These are phyloP conservation scores for Aspergillus cavernicola DNA, from an alignment of 495 filamentous ascomycete species.

Conservation along the genomic window DNA sequence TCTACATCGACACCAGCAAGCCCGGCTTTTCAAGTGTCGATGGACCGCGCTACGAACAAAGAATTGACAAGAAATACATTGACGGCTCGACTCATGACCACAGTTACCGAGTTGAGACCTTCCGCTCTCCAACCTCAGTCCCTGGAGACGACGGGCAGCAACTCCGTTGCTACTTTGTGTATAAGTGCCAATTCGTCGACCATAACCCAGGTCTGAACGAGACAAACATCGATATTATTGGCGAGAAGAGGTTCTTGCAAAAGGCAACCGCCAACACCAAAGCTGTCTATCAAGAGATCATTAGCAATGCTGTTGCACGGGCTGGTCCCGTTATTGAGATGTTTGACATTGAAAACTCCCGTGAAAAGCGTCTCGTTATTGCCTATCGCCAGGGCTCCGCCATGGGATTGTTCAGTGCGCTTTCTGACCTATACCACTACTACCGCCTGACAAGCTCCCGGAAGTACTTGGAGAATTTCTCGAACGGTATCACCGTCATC, in stretches of 20 bases:
- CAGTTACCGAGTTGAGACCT: conserved; percentile 92
- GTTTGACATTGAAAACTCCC: conserved; percentile 86
- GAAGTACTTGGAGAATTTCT: conserved; percentile 99
- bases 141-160: conserved; percentile 74
- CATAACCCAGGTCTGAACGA: conserved; percentile 66
- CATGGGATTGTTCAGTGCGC: conserved; percentile 87
- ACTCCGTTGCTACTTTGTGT: conserved; percentile 96
- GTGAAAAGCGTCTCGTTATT: conserved; percentile 89
- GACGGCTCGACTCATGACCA: conserved; percentile 61
- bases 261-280: conserved; percentile 96
- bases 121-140: conserved; percentile 72
- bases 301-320: conserved; percentile 73
- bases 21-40: conserved; percentile 71
- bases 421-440: conserved; percentile 97
- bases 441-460: conserved; percentile 94
- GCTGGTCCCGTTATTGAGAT: conserved; percentile 96
- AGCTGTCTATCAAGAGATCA: conserved; percentile 88
- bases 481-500: conserved; percentile 95
- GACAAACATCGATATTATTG: conserved; percentile 85
- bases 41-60: conserved; percentile 86
- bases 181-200: conserved; percentile 87
- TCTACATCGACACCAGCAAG: conserved; percentile 96
- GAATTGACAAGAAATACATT: conserved; percentile 93
- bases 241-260: conserved; percentile 88
- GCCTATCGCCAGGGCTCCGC: conserved; percentile 92